Conservation (phyloP, 192 early-diverging fungal genomes). For the Podila minutissima region DNA sequence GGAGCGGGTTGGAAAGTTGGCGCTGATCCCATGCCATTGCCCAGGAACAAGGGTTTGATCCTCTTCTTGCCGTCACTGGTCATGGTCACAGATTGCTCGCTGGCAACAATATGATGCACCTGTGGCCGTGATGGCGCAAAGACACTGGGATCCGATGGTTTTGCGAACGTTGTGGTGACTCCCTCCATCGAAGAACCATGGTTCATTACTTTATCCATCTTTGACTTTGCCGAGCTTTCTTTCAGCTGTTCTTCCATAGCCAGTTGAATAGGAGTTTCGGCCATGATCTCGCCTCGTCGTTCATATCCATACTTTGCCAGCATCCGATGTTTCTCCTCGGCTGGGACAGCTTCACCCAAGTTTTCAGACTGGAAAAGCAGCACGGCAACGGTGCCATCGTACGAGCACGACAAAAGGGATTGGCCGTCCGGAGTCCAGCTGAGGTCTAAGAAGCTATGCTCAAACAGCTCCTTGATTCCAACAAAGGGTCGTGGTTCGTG, state of each 20-base stretch:
- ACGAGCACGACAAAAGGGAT: constrained; percentile 86
- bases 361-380: constrained; percentile 76
- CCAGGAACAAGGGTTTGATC: constrained; percentile 78
- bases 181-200: constrained; percentile 43
- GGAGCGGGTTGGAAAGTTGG: constrained; percentile 8
- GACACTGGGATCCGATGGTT: constrained; percentile 24
- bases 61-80: constrained; percentile 87
- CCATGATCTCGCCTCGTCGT: constrained; percentile 55
- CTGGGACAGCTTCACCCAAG: constrained; percentile 70
- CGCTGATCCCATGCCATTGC: constrained; percentile 47
- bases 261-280: constrained; percentile 72
- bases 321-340: constrained; percentile 67
- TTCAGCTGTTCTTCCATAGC: constrained; percentile 68
- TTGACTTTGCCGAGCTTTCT: constrained; percentile 26
- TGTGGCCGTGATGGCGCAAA: constrained; percentile 21
- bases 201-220: constrained; percentile 44
- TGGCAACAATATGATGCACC: constrained; percentile 19
- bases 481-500: constrained; percentile 75
- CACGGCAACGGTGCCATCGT: constrained; percentile 89
- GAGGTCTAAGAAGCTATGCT: constrained; percentile 87
- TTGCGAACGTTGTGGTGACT: constrained; percentile 21
- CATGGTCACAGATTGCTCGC: constrained; percentile 68
- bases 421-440: constrained; percentile 85
- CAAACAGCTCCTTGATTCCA: constrained; percentile 77
- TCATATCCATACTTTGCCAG: constrained; percentile 61